phyloP scores from a whole-genome alignment of 371 early-diverging fungal genomes.

The Synchytrium microbalum region DNA sequence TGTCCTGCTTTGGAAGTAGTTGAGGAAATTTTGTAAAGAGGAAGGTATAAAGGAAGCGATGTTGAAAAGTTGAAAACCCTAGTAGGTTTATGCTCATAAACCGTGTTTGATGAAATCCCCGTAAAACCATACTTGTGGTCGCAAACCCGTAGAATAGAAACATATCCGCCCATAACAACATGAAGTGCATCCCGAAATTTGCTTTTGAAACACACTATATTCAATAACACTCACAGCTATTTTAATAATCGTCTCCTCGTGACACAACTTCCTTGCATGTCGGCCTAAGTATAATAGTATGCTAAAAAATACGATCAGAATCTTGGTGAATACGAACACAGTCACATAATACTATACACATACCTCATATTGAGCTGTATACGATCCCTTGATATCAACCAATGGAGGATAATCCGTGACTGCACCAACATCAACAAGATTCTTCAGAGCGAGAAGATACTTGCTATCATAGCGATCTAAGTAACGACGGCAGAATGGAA shows the following conservation, averaged over 20 bases:
- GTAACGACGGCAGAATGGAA: constrained; percentile 95
- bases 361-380: constrained; percentile 94
- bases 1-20: no score
- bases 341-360: background rate
- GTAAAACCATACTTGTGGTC: no score
- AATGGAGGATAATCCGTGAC: constrained; percentile 94
- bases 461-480: constrained; percentile 84
- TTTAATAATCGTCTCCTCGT: constrained; percentile 57
- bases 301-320: constrained; percentile 24
- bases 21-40: no score
- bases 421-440: constrained; percentile 78
- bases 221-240: no score
- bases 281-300: constrained; percentile 87
- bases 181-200: no score
- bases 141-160: no score
- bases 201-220: no score
- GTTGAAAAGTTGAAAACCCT: no score
- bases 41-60: no score
- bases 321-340: background rate
- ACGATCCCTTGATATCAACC: constrained; percentile 81
- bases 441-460: constrained; percentile 76
- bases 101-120: no score
- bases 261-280: constrained; percentile 75
- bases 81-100: no score
- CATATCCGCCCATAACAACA: no score